Percentiles rank a stretch among this genome's conserved stretches.
Evolutionary conservation across 345 rosid genomes (phyloP).

Genomic region (Lepidium sativum): DNA sequence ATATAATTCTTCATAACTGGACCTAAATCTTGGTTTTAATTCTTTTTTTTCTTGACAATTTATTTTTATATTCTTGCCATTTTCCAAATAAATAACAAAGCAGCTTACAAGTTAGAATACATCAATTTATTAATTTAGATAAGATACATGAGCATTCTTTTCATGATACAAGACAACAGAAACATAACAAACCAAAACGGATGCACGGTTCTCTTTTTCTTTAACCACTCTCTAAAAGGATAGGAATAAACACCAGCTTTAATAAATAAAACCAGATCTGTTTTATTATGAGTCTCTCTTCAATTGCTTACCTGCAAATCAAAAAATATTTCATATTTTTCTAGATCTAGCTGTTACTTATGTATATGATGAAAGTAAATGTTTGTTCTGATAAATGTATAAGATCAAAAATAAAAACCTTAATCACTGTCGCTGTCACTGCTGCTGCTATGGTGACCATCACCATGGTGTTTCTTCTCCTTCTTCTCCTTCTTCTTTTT

Average conservation of each 20-base stretch:
- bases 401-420: not conserved
- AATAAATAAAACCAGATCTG: not conserved
- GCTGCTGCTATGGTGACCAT: slow-evolving; percentile 46
- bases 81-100: not conserved
- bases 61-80: not conserved
- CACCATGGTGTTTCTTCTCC: slow-evolving; percentile 31
- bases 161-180: not conserved
- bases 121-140: not conserved
- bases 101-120: not conserved
- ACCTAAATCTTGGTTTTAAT: no score
- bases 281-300: not conserved
- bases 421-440: slow-evolving; percentile 68
- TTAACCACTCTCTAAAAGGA: no score
- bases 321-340: no score
- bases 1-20: no score
- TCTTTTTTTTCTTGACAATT: no score
- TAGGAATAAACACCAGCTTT: not conserved
- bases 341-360: no score
- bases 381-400: not conserved
- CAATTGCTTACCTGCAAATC: not conserved
- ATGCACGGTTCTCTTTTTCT: not conserved
- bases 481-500: slow-evolving; percentile 44
- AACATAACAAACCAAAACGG: not conserved
- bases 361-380: no score
- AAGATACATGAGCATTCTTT: not conserved